Percentiles rank a stretch among this genome's conserved stretches.
phyloP scores from a whole-genome alignment of 352 stramenopile genomes.

The Globisporangium spiculum region DNA sequence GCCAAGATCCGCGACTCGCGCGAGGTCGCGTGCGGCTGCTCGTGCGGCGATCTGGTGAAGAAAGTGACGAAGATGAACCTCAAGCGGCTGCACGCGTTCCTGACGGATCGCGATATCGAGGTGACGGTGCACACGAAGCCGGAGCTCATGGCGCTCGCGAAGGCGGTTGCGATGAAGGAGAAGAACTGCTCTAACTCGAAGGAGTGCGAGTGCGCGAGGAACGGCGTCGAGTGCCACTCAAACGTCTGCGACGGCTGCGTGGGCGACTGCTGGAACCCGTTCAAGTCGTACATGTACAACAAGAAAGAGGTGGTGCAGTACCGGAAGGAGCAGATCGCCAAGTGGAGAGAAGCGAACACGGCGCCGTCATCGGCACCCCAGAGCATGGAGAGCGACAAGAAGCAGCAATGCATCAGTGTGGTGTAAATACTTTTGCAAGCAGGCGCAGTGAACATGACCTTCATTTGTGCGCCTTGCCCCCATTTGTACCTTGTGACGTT shows the following conservation, averaged over 20 bases:
- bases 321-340: slow-evolving; percentile 62
- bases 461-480: neutral
- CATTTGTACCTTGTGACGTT: neutral
- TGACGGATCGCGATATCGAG: slow-evolving; percentile 52
- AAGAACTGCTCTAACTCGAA: slow-evolving; percentile 71
- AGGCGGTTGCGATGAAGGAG: slow-evolving; percentile 51
- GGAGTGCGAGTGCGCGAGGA: slow-evolving; percentile 74
- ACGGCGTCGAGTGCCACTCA: slow-evolving; percentile 72
- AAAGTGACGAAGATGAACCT: slow-evolving; percentile 85
- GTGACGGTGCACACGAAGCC: slow-evolving; percentile 52
- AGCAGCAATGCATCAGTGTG: slow-evolving; percentile 30
- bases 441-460: neutral
- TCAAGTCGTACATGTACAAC: slow-evolving; percentile 75
- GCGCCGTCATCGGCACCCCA: neutral
- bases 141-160: slow-evolving; percentile 64
- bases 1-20: slow-evolving; percentile 77
- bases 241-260: slow-evolving; percentile 72
- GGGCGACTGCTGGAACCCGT: slow-evolving; percentile 71
- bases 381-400: neutral
- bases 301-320: slow-evolving; percentile 64
- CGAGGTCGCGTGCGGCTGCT: slow-evolving; percentile 71
- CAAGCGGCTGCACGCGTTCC: slow-evolving; percentile 71
- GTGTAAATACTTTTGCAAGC: slow-evolving; percentile 22
- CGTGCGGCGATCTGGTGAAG: slow-evolving; percentile 77
- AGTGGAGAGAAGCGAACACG: slow-evolving; percentile 39